Base-by-base conservation (phyloP, 139 green algal species). In the Chlorella vulgaris region DNA sequence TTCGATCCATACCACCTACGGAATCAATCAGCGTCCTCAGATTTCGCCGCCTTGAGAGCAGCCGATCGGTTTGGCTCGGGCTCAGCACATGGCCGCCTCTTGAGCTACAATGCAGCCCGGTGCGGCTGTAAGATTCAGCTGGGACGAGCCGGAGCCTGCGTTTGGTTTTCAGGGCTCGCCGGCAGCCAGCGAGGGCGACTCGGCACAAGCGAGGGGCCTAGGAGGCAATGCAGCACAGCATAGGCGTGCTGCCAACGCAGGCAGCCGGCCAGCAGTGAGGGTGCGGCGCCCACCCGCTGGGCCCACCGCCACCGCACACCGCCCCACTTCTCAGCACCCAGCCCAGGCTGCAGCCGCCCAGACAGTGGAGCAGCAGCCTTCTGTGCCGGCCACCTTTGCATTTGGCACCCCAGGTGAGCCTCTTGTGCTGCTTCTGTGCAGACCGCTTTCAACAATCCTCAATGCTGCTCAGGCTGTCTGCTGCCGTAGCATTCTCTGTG, bases 371-470 rank as follows among this genome's bases (percentile, higher is more conserved):
- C 69, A 63, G 18, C 43, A 39, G 26, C 67, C 47, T 13, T n/a
- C 47, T 58, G 47, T 58, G 47, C 31, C 42, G 15, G 29, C 35
- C 7, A 33, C 53, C 22, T 79, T 79, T 35, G 38, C 38, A 26
- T 79, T 79, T 29, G 73, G 51, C 53, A 79, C 73, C 1, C 73
- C 73, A 79, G 73, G 73, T 51, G 28, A 60, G 2, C 1, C 0
- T 39, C n/a, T n/a, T n/a, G n/a, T n/a, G n/a, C 6, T 7, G 40
- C 7, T 58, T 28, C 28, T 3, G 8, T 40, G 28, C 67, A n/a
- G 28, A 5, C 6, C 13, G 60, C 6, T n/a, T 8, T 31, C 61
- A 26, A 6, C 61, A 5, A 33, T 4, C 60, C 22, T 8, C 36
- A 21, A 4, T 8, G 15, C 28, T 38, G 6, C 3, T 4, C 60